A percentile compares a stretch with the other conserved stretches of the same genome.
These are phyloP conservation scores for Aureobasidium uvarum DNA, from an alignment of 2,329 filamentous ascomycete species.

Conservation along the genomic window DNA sequence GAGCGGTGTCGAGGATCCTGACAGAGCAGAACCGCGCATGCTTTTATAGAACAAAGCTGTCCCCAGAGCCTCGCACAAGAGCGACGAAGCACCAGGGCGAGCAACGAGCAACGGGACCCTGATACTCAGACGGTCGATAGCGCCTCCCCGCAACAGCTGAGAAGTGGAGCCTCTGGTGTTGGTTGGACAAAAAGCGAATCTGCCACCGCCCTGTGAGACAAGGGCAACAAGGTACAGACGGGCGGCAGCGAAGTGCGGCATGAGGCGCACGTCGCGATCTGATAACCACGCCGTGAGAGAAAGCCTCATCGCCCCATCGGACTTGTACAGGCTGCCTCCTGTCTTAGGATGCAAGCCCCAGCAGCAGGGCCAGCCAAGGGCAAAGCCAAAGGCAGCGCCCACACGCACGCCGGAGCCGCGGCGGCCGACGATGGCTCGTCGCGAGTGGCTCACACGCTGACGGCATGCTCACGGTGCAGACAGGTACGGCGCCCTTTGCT, in stretches of 20 bases:
- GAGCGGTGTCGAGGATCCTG: not conserved
- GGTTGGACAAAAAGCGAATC: not conserved
- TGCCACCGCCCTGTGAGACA: not conserved
- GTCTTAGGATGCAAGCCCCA: conserved; percentile 22
- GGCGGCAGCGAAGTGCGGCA: not conserved
- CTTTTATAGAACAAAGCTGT: too few relatives aligned
- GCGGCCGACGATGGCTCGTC: conserved; percentile 45
- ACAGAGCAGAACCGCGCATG: not conserved
- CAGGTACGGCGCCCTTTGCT: conserved; percentile 48
- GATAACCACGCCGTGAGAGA: not conserved
- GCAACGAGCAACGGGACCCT: not conserved
- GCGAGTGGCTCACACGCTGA: conserved; percentile 74
- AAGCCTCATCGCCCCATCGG: not conserved
- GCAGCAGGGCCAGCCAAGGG: conserved; percentile 12
- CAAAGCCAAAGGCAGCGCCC: not conserved
- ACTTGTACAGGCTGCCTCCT: not conserved
- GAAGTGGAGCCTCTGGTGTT: conserved; percentile 11
- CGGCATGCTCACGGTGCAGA: conserved; percentile 75
- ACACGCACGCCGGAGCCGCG: not conserved
- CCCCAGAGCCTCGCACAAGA: not conserved
- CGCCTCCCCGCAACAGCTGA: conserved; percentile 17
- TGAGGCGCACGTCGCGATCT: conserved; percentile 10
- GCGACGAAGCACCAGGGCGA: not conserved
- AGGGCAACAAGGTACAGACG: not conserved
- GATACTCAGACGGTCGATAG: not conserved